A percentile compares a stretch with the other conserved stretches of the same genome.
These are phyloP conservation scores for Neopestalotiopsis clavispora DNA, from an alignment of 2,329 filamentous ascomycete species.

Conservation along the genomic window DNA sequence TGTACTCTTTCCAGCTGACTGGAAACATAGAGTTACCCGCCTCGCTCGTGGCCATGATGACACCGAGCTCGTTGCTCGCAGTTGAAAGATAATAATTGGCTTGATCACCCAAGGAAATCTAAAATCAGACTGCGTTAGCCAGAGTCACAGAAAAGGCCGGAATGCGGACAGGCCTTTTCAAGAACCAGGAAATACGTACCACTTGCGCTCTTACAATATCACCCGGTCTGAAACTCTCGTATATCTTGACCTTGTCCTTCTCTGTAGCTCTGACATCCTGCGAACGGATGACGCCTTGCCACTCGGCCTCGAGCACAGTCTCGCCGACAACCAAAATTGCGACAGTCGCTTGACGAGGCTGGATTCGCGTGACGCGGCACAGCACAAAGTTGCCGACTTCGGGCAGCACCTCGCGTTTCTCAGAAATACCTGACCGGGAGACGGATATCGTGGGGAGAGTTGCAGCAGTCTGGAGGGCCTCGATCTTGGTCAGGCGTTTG, in stretches of 20 bases:
- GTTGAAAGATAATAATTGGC: constrained; percentile 95
- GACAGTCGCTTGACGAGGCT: constrained; percentile 82
- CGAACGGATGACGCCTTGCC: constrained; percentile 82
- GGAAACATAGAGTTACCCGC: constrained; percentile 90
- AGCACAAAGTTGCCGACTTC: constrained; percentile 82
- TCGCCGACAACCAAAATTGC: constrained; percentile 84
- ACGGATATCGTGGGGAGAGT: constrained; percentile 62
- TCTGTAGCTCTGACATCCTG: constrained; percentile 96
- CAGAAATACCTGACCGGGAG: constrained; percentile 44
- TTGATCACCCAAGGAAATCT: constrained; percentile 92
- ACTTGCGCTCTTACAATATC: constrained; percentile 90
- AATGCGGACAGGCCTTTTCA: neutral
- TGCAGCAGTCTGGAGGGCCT: constrained; percentile 44
- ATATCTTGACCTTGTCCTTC: constrained; percentile 91
- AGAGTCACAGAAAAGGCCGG: neutral
- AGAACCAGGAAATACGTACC: constrained; percentile 50
- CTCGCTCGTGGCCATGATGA: constrained; percentile 91
- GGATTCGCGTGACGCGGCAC: constrained; percentile 83
- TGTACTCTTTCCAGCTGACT: constrained; percentile 93
- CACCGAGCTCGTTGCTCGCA: constrained; percentile 87
- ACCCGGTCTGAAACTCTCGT: constrained; percentile 89
- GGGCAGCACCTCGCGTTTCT: constrained; percentile 76
- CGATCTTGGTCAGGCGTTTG: constrained; percentile 65
- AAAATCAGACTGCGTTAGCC: constrained; percentile 11
- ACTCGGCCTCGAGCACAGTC: constrained; percentile 75